Percentiles rank a stretch among this genome's conserved stretches.
Evolutionary conservation across 2,329 filamentous ascomycete genomes (phyloP).

Genomic region (Ophiostoma ulmi): DNA sequence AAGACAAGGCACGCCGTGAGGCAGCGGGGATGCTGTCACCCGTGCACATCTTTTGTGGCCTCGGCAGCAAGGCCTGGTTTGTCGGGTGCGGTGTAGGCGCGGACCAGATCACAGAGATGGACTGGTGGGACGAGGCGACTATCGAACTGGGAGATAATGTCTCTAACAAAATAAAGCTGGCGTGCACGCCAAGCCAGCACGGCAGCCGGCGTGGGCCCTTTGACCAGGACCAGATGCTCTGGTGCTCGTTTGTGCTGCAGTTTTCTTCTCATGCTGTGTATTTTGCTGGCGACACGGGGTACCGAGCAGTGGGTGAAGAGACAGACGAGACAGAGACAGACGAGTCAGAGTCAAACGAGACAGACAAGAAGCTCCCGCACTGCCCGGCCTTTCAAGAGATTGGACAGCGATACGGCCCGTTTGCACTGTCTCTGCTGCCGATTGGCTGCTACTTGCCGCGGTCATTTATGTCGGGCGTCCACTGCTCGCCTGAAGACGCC

Average conservation of each 20-base stretch:
- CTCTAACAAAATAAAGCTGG: slow-evolving; percentile 49
- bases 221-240: slow-evolving; percentile 58
- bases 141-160: background rate
- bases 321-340: background rate
- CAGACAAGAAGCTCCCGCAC: background rate
- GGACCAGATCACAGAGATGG: background rate
- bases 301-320: background rate
- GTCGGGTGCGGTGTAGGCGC: background rate
- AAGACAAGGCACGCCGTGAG: background rate
- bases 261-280: background rate
- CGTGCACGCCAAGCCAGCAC: slow-evolving; percentile 66
- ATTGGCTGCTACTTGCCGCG: slow-evolving; percentile 82
- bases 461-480: slow-evolving; percentile 68
- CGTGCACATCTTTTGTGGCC: background rate
- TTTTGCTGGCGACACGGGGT: background rate
- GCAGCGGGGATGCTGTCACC: background rate
- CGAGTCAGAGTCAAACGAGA: background rate
- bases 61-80: slow-evolving; percentile 8
- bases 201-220: slow-evolving; percentile 52
- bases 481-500: slow-evolving; percentile 78
- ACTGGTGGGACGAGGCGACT: background rate
- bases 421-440: slow-evolving; percentile 85
- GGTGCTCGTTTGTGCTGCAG: slow-evolving; percentile 58
- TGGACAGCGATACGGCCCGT: slow-evolving; percentile 35
- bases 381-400: background rate